Evolutionary conservation across 2,329 filamentous ascomycete genomes (phyloP).

Genomic region (Pestalotiopsis sp.): DNA sequence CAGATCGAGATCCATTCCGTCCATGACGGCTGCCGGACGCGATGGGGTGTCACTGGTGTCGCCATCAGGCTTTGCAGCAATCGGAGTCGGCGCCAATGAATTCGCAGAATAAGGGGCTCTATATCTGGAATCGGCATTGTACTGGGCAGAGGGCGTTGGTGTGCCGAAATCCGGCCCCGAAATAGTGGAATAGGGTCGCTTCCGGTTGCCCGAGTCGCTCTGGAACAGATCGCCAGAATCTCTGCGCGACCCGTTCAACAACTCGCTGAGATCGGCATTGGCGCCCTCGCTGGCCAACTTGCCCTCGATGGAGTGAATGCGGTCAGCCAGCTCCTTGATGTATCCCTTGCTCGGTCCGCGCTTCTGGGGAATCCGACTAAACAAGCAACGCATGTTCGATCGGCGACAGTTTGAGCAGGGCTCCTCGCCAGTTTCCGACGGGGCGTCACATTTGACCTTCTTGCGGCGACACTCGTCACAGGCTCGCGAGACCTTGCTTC

Average conservation of each 20-base stretch:
- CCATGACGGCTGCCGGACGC: conserved; percentile 35
- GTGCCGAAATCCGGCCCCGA: conserved; percentile 38
- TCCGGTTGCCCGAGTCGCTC: conserved; percentile 41
- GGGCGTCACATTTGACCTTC: conserved; percentile 87
- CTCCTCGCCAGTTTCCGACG: conserved; percentile 71
- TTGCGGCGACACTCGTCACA: conserved; percentile 90
- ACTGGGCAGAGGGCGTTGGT: conserved; percentile 43
- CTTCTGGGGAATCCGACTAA: conserved; percentile 87
- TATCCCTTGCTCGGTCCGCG: conserved; percentile 91
- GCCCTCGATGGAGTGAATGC: conserved; percentile 80
- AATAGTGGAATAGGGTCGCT: conserved; percentile 39
- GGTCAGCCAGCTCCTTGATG: conserved; percentile 88
- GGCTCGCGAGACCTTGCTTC: conserved; percentile 84
- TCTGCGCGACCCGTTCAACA: conserved; percentile 34
- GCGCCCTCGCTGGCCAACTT: conserved; percentile 63
- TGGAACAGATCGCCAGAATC: conserved; percentile 55
- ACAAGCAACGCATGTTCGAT: conserved; percentile 76
- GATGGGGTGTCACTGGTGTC: conserved; percentile 33
- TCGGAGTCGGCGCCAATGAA: conserved; percentile 49
- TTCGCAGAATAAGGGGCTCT: conserved; percentile 38
- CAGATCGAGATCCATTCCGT: conserved; percentile 28
- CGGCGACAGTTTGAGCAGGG: conserved; percentile 83
- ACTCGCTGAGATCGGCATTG: conserved; percentile 47
- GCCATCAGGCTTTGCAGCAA: conserved; percentile 37
- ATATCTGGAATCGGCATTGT: conserved; percentile 45